These are phyloP conservation scores for Trichopus zeylanicus DNA, from an alignment of 116 monocot species.

Conservation along the genomic window DNA sequence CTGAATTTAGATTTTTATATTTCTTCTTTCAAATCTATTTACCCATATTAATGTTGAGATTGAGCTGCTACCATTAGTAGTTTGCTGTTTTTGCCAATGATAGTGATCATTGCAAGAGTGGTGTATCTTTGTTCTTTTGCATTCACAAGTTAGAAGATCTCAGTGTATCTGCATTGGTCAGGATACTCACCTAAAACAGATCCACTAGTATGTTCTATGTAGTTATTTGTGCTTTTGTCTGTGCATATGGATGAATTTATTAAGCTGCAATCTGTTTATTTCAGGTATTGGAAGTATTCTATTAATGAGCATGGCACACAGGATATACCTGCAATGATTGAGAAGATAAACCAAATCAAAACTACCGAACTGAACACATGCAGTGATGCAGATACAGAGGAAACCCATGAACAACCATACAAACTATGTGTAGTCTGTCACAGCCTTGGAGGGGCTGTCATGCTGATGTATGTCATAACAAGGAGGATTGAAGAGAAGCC, in stretches of 20 bases:
- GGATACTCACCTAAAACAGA: too few species aligned
- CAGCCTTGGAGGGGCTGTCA: slow-evolving; percentile 91
- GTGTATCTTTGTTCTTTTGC: too few species aligned
- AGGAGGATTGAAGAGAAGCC: slow-evolving; percentile 47
- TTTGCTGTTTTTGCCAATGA: too few species aligned
- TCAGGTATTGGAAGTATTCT: slow-evolving; percentile 96
- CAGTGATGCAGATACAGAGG: slow-evolving; percentile 9
- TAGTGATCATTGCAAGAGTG: too few species aligned
- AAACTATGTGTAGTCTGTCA: slow-evolving; percentile 69
- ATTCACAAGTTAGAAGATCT: too few species aligned
- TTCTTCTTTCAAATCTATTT: too few species aligned
- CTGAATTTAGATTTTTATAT: too few species aligned
- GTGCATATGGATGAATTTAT: background rate
- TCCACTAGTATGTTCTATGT: too few species aligned
- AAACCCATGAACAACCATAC: slow-evolving; percentile 47
- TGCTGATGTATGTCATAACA: slow-evolving; percentile 90
- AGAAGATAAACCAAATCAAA: slow-evolving; percentile 87
- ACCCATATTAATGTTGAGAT: too few species aligned
- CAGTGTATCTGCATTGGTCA: too few species aligned
- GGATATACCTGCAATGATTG: slow-evolving; percentile 84
- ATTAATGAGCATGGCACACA: slow-evolving; percentile 91
- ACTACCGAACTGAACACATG: slow-evolving; percentile 40
- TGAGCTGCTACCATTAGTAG: too few species aligned
- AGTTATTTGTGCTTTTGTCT: too few species aligned
- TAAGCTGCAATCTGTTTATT: slow-evolving; percentile 1